phyloP scores from a whole-genome alignment of 1,284 basidiomycete genomes.

The Trametes sp. region DNA sequence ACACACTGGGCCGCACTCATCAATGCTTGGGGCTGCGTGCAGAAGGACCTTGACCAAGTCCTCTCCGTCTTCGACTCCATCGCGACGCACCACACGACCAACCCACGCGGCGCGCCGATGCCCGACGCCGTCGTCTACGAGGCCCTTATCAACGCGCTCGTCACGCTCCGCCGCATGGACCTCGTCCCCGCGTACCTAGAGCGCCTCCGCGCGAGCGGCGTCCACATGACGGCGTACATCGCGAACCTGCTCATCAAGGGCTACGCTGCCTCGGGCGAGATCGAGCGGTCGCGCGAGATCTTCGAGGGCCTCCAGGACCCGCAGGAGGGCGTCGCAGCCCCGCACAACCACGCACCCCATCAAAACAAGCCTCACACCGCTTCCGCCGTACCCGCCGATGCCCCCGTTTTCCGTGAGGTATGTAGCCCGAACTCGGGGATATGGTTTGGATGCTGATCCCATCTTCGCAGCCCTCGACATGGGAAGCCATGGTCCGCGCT shows the following conservation, averaged over 20 bases:
- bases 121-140: slow-evolving; percentile 93
- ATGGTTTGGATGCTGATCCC: slow-evolving; percentile 6
- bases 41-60: slow-evolving; percentile 82
- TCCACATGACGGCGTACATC: slow-evolving; percentile 96
- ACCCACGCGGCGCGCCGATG: slow-evolving; percentile 42
- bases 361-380: slow-evolving; percentile 44
- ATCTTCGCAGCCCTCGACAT: slow-evolving; percentile 75
- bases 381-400: slow-evolving; percentile 43
- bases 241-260: slow-evolving; percentile 93
- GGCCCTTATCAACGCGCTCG: slow-evolving; percentile 88
- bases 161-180: slow-evolving; percentile 82
- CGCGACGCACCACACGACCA: slow-evolving; percentile 54
- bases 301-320: slow-evolving; percentile 94
- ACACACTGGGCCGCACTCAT: slow-evolving; percentile 94
- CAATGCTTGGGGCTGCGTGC: slow-evolving; percentile 87
- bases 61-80: slow-evolving; percentile 85
- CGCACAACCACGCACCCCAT: slow-evolving; percentile 86
- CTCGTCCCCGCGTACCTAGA: slow-evolving; percentile 77
- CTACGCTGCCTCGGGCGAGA: slow-evolving; percentile 76
- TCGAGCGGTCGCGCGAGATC: slow-evolving; percentile 75
- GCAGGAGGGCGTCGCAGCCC: slow-evolving; percentile 86
- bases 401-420: slow-evolving; percentile 90
- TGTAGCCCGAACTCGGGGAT: slow-evolving; percentile 38
- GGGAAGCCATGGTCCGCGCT: slow-evolving; percentile 95
- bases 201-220: slow-evolving; percentile 68